Conservation (phyloP, 1,284 basidiomycete genomes). For the Moesziomyces sp. region DNA sequence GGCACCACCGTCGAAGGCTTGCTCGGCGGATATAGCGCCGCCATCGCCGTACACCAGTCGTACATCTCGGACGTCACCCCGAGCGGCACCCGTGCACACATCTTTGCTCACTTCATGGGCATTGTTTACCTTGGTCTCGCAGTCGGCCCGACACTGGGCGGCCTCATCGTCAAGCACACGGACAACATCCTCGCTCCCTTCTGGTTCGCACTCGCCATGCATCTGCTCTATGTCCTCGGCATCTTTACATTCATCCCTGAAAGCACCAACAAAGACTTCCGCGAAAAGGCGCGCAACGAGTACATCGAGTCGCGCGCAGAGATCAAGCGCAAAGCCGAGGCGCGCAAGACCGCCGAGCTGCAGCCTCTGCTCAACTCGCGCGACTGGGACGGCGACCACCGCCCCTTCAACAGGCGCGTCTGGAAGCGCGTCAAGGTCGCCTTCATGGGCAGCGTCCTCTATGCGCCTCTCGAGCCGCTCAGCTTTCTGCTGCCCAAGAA, state of each 20-base stretch:
- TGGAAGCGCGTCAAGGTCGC: conserved; percentile 47
- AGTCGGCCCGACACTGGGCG: conserved; percentile 62
- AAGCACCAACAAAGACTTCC: conserved; percentile 47
- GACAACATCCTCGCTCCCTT: conserved; percentile 53
- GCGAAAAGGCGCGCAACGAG: conserved; percentile 41
- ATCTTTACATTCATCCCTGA: conserved; percentile 59
- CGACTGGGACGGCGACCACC: conserved; percentile 6
- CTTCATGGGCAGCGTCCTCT: conserved; percentile 42
- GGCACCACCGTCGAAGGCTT: conserved; percentile 84
- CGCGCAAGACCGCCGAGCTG: conserved; percentile 36
- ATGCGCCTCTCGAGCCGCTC: conserved; percentile 52
- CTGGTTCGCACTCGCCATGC: conserved; percentile 50
- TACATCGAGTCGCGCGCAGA: conserved; percentile 32
- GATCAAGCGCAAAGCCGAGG: conserved; percentile 37
- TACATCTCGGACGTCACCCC: conserved; percentile 73
- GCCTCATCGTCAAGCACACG: conserved; percentile 56
- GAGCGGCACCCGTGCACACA: conserved; percentile 56
- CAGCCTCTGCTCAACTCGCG: conserved; percentile 35
- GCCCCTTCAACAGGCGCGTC: conserved; percentile 32
- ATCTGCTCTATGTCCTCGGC: conserved; percentile 52
- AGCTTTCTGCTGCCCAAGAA: conserved; percentile 56
- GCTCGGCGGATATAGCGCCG: conserved; percentile 85
- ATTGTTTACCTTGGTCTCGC: conserved; percentile 59
- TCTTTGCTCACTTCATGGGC: conserved; percentile 61
- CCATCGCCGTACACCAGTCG: conserved; percentile 81